These are phyloP conservation scores for Omphalea diandra DNA, from an alignment of 441 rosid genomes.

Conservation along the genomic window DNA sequence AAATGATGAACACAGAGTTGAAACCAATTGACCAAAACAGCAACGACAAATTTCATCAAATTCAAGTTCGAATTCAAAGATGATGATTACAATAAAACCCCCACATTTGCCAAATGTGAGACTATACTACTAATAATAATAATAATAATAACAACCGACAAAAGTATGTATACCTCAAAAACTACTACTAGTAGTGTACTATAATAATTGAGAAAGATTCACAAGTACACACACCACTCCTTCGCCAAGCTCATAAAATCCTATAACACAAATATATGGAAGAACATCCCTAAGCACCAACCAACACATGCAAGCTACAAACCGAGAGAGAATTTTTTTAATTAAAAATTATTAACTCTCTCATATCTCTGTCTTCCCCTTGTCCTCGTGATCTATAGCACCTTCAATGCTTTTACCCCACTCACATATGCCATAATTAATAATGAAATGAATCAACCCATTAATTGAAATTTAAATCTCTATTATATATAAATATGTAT, in stretches of 20 bases:
- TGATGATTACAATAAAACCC: slow-evolving; percentile 14
- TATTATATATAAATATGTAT: no score
- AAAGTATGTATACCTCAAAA: no score
- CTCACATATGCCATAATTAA: no score
- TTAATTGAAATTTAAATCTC: background rate
- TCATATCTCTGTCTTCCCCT: slow-evolving; percentile 25
- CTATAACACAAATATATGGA: background rate
- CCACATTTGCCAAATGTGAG: background rate
- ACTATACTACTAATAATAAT: background rate
- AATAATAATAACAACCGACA: background rate
- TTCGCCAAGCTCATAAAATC: background rate
- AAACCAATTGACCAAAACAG: no score
- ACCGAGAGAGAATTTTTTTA: slow-evolving; percentile 17
- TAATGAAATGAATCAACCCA: no score
- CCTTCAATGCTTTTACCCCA: slow-evolving; percentile 26
- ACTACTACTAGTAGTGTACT: background rate
- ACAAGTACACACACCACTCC: background rate
- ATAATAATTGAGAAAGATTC: slow-evolving; percentile 9
- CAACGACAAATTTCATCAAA: no score
- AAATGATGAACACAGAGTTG: no score
- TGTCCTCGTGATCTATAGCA: slow-evolving; percentile 29
- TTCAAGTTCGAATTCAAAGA: no score
- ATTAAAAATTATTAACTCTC: slow-evolving; percentile 22
- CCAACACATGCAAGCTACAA: slow-evolving; percentile 30
- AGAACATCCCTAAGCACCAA: slow-evolving; percentile 15